phyloP scores from a whole-genome alignment of 148 eudicot species.

The Pouteria glomerata region DNA sequence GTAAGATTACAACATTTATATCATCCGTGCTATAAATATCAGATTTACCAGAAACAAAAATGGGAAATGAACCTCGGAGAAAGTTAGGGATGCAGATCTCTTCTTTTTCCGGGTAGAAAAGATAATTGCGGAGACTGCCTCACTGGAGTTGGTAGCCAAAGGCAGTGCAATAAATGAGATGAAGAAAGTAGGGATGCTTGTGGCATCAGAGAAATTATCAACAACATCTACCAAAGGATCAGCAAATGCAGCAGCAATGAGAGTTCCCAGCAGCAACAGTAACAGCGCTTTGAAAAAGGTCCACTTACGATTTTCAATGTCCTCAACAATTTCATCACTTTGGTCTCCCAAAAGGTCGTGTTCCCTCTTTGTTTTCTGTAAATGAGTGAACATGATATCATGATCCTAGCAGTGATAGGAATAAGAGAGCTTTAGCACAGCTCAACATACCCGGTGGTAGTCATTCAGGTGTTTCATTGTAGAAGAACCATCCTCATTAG shows the following conservation, averaged over 20 bases:
- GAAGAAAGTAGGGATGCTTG: slow-evolving; percentile 88
- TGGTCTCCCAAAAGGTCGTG: slow-evolving; percentile 57
- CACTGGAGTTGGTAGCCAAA: slow-evolving; percentile 88
- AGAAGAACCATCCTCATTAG: slow-evolving; percentile 20
- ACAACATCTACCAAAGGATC: slow-evolving; percentile 93
- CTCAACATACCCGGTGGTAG: slow-evolving; percentile 41
- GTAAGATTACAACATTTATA: neutral
- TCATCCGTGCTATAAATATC: neutral
- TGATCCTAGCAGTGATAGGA: neutral
- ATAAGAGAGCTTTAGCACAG: neutral
- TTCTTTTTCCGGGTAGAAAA: slow-evolving; percentile 70
- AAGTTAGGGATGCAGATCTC: slow-evolving; percentile 84
- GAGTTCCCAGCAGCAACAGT: slow-evolving; percentile 55
- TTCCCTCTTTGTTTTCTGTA: slow-evolving; percentile 62
- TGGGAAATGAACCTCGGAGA: slow-evolving; percentile 66
- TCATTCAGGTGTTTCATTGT: slow-evolving; percentile 34
- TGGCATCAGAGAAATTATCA: slow-evolving; percentile 71
- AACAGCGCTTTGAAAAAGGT: slow-evolving; percentile 53
- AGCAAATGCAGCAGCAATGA: slow-evolving; percentile 76
- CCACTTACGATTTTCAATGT: slow-evolving; percentile 43
- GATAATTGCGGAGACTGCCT: slow-evolving; percentile 86
- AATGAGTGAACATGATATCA: neutral
- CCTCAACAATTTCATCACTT: slow-evolving; percentile 44
- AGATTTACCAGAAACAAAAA: neutral
- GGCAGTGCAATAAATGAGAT: slow-evolving; percentile 85